phyloP scores from a whole-genome alignment of 768 basidiomycete species.

The Pleurotus salmoneostramineus region DNA sequence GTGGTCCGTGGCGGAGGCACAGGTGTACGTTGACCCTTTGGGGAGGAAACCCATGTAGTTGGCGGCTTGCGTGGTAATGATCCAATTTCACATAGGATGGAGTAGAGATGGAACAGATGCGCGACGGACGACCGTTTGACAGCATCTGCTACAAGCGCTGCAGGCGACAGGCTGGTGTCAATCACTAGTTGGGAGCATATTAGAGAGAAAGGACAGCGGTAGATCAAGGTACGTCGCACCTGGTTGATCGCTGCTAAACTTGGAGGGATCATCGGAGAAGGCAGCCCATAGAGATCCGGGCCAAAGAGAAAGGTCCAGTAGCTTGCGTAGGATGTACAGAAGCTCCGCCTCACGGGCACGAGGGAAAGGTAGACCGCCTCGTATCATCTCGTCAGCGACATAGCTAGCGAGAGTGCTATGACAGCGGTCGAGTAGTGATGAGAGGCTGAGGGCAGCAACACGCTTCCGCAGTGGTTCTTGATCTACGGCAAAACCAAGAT shows the following conservation, averaged over 20 bases:
- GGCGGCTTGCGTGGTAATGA: conserved; percentile 69
- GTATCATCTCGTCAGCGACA: conserved; percentile 78
- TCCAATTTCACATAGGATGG: conserved; percentile 73
- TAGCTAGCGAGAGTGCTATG: conserved; percentile 63
- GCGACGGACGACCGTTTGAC: conserved; percentile 73
- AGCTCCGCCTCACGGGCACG: conserved; percentile 88
- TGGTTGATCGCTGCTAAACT: conserved; percentile 51
- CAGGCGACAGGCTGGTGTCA: conserved; percentile 42
- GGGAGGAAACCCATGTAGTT: conserved; percentile 52
- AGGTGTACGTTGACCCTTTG: conserved; percentile 1
- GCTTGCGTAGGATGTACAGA: conserved; percentile 74
- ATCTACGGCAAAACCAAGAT: conserved; percentile 34
- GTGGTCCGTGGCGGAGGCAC: neutral
- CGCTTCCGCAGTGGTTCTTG: conserved; percentile 56
- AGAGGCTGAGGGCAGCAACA: conserved; percentile 69
- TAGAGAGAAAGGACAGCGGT: neutral
- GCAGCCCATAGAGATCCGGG: conserved; percentile 77
- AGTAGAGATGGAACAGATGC: conserved; percentile 88
- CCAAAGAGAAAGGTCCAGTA: conserved; percentile 72
- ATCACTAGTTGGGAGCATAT: conserved; percentile 23
- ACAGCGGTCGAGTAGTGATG: conserved; percentile 76
- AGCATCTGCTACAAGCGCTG: conserved; percentile 62
- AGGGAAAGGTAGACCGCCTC: conserved; percentile 88
- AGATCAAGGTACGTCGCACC: conserved; percentile 30
- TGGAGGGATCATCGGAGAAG: conserved; percentile 59